Evolutionary conservation across 148 eudicot genomes (phyloP).

Genomic region (Cornus controversa): DNA sequence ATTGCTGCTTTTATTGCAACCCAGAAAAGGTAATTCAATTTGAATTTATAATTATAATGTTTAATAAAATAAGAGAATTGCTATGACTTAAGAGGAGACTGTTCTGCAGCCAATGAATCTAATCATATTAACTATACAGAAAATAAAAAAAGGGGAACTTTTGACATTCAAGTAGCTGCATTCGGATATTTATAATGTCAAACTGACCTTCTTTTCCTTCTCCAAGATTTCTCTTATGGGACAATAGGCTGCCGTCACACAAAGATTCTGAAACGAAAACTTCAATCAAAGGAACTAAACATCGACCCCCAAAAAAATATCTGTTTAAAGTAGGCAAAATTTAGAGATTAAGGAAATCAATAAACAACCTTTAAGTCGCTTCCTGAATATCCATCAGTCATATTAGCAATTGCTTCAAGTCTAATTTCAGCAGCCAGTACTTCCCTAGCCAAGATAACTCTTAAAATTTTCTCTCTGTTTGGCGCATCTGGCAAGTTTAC

Average conservation of each 20-base stretch:
- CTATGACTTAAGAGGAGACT: too few relatives aligned
- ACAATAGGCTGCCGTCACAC: slow-evolving; percentile 91
- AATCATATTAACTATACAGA: too few relatives aligned
- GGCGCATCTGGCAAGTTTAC: slow-evolving; percentile 86
- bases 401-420: slow-evolving; percentile 71
- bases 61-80: too few relatives aligned
- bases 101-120: too few relatives aligned
- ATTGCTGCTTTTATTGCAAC: too few relatives aligned
- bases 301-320: not conserved
- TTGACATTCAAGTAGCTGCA: not conserved
- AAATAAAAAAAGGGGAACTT: not conserved
- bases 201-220: slow-evolving; percentile 79
- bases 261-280: slow-evolving; percentile 64
- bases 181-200: not conserved
- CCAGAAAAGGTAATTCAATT: too few relatives aligned
- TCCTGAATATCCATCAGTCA: slow-evolving; percentile 93
- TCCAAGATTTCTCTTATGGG: slow-evolving; percentile 91
- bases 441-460: slow-evolving; percentile 82
- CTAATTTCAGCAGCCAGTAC: slow-evolving; percentile 69
- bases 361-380: slow-evolving; percentile 83
- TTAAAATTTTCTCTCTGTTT: slow-evolving; percentile 77
- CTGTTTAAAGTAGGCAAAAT: not conserved
- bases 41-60: too few relatives aligned
- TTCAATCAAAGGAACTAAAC: not conserved
- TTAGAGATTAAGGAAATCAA: not conserved